Evolutionary conservation across 164 flowering plant genomes (phyloP).

Genomic region (Houttuynia cordata): DNA sequence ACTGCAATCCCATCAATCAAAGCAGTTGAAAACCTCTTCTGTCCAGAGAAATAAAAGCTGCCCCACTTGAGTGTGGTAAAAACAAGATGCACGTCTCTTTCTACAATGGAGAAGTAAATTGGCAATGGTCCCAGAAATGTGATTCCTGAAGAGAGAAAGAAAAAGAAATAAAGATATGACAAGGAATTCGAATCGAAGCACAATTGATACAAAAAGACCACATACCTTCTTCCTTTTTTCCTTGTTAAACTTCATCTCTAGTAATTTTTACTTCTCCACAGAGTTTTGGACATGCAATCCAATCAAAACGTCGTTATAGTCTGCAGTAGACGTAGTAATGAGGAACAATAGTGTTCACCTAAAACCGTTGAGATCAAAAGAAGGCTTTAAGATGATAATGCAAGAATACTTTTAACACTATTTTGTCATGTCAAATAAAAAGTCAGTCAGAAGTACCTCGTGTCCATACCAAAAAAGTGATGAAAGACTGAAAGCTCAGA

Average conservation of each 20-base stretch:
- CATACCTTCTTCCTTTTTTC: conserved; percentile 8
- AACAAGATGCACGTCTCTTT: neutral
- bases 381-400: neutral
- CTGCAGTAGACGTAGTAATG: neutral
- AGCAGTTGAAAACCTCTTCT: neutral
- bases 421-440: neutral
- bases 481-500: neutral
- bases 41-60: neutral
- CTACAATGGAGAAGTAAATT: neutral
- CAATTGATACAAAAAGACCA: neutral
- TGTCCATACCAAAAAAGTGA: neutral
- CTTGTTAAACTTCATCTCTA: conserved; percentile 11
- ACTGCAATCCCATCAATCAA: conserved; percentile 10
- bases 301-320: neutral
- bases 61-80: neutral
- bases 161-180: too few species aligned
- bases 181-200: neutral
- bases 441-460: neutral
- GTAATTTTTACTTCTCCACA: neutral
- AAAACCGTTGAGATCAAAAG: neutral
- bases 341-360: neutral
- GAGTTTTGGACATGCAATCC: neutral
- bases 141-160: too few species aligned
- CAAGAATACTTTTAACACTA: too few species aligned
- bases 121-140: neutral